phyloP scores from a whole-genome alignment of 2,329 filamentous ascomycete species.

The Alternaria sp. region DNA sequence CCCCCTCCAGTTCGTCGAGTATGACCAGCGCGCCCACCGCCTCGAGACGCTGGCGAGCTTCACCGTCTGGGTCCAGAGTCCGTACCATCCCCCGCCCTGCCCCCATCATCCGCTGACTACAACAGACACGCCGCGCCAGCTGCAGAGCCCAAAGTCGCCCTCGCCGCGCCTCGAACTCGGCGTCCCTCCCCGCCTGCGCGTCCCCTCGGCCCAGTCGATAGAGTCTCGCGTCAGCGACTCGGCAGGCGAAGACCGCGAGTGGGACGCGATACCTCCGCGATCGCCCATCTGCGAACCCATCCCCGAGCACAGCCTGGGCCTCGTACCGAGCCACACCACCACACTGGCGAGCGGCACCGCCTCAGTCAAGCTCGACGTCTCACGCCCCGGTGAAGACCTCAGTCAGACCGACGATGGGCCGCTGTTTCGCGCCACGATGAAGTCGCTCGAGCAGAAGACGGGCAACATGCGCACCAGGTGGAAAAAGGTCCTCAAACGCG shows the following conservation, averaged over 20 bases:
- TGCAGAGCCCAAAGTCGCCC: slow-evolving; percentile 54
- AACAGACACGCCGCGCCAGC: slow-evolving; percentile 45
- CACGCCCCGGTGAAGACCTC: slow-evolving; percentile 82
- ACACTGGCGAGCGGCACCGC: slow-evolving; percentile 38
- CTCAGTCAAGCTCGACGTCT: slow-evolving; percentile 82
- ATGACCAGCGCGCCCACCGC: slow-evolving; percentile 89
- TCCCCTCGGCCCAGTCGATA: slow-evolving; percentile 86
- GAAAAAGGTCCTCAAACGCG: slow-evolving; percentile 93
- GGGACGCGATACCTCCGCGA: slow-evolving; percentile 51
- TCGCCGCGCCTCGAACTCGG: slow-evolving; percentile 75
- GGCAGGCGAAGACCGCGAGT: slow-evolving; percentile 60
- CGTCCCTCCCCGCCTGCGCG: slow-evolving; percentile 76
- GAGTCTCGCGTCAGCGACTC: slow-evolving; percentile 79
- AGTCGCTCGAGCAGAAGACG: slow-evolving; percentile 94
- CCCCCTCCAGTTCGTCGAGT: slow-evolving; percentile 82
- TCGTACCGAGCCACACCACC: slow-evolving; percentile 51
- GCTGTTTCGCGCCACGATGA: slow-evolving; percentile 94
- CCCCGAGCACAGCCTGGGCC: slow-evolving; percentile 54
- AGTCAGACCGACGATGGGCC: slow-evolving; percentile 87
- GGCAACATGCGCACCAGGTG: slow-evolving; percentile 91
- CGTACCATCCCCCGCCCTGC: slow-evolving; percentile 26
- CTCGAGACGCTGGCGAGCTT: slow-evolving; percentile 89
- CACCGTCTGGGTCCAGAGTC: slow-evolving; percentile 92
- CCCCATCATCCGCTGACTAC: slow-evolving; percentile 13
- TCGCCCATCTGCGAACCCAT: slow-evolving; percentile 57